A percentile compares a stretch with the other conserved stretches of the same genome.
These are phyloP conservation scores for Aspergillus funiculosus DNA, from an alignment of 495 filamentous ascomycete species.

Conservation along the genomic window DNA sequence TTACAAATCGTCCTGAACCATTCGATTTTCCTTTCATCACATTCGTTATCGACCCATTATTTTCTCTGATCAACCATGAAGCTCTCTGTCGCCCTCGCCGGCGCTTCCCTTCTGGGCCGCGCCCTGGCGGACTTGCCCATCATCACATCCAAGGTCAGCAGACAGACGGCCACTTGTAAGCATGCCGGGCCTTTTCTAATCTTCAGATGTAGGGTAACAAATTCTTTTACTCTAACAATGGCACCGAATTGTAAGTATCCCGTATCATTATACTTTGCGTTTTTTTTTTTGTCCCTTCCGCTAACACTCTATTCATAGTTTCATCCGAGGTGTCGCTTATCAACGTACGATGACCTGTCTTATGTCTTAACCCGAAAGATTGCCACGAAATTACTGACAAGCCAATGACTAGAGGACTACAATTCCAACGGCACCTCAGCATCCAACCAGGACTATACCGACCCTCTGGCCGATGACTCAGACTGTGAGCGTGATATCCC, in stretches of 20 bases:
- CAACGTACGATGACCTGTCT: conserved; percentile 44
- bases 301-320: conserved; percentile 30
- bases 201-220: conserved; percentile 48
- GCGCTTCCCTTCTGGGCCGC: conserved; percentile 46
- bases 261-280: background rate
- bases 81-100: conserved; percentile 40
- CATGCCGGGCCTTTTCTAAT: background rate
- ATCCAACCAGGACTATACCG: conserved; percentile 40
- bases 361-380: background rate
- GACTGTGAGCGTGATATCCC: conserved; percentile 80
- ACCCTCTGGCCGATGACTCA: conserved; percentile 66
- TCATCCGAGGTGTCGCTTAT: conserved; percentile 88
- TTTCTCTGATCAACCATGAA: conserved; percentile 35
- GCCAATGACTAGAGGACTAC: conserved; percentile 38
- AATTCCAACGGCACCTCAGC: conserved; percentile 35
- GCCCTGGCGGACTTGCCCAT: conserved; percentile 56
- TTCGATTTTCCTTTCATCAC: background rate
- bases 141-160: conserved; percentile 45
- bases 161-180: background rate
- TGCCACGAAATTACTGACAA: background rate
- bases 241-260: conserved; percentile 67
- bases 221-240: conserved; percentile 74
- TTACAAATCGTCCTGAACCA: conserved; percentile 14
- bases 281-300: background rate
- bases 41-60: conserved; percentile 8